phyloP scores from a whole-genome alignment of 2,329 filamentous ascomycete genomes.

The Nothophoma quercina region DNA sequence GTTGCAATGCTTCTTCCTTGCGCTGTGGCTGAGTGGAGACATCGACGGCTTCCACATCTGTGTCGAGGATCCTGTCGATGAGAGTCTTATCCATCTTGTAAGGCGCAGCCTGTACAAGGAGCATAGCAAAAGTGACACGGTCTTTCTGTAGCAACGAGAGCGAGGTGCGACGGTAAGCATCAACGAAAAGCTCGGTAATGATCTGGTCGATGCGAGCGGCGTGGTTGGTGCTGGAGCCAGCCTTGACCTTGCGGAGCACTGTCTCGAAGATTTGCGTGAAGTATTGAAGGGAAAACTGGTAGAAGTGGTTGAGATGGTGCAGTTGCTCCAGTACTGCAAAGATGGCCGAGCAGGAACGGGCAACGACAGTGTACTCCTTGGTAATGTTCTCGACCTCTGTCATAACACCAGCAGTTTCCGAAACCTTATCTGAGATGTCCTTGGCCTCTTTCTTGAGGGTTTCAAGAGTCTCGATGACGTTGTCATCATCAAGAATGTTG shows the following conservation, averaged over 20 bases:
- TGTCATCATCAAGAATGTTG: constrained; percentile 97
- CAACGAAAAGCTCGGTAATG: constrained; percentile 88
- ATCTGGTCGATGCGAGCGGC: constrained; percentile 86
- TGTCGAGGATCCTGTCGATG: constrained; percentile 86
- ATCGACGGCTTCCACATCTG: constrained; percentile 76
- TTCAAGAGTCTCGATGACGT: constrained; percentile 96
- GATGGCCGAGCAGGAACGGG: constrained; percentile 93
- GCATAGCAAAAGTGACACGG: constrained; percentile 90
- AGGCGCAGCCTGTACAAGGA: constrained; percentile 93
- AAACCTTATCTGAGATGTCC: constrained; percentile 95
- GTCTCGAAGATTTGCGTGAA: constrained; percentile 97
- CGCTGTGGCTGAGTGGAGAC: constrained; percentile 72
- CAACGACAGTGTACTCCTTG: constrained; percentile 90
- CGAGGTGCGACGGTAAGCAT: constrained; percentile 91
- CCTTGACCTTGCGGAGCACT: constrained; percentile 82
- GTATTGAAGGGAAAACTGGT: constrained; percentile 98
- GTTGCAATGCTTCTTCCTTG: constrained; percentile 72
- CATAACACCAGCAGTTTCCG: constrained; percentile 97
- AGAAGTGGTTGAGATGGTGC: constrained; percentile 98
- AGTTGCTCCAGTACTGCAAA: constrained; percentile 97
- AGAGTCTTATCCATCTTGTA: constrained; percentile 92
- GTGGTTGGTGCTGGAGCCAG: constrained; percentile 76
- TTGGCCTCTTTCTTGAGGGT: constrained; percentile 97
- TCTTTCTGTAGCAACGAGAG: constrained; percentile 92
- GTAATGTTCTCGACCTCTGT: constrained; percentile 96